Percentiles rank a stretch among this genome's conserved stretches.
Conservation (phyloP, 2,329 filamentous ascomycete genomes). For the Sporothrix pseudoabietina region DNA sequence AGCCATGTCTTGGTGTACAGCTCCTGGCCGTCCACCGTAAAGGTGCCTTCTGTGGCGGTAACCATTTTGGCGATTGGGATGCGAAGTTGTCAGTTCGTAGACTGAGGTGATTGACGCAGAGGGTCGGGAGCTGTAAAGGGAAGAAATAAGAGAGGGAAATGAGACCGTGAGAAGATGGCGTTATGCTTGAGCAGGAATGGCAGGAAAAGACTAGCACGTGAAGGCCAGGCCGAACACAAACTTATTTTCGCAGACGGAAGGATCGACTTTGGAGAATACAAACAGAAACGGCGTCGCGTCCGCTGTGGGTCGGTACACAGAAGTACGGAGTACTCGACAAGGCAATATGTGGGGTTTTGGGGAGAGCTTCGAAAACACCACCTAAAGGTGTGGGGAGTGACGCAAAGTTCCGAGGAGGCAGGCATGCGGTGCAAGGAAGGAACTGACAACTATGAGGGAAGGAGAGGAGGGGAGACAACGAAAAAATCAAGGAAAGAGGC, state of each 20-base stretch:
- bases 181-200: background rate
- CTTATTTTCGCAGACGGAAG: background rate
- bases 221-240: background rate
- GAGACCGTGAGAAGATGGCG: background rate
- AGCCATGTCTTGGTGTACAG: slow-evolving; percentile 63
- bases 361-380: background rate
- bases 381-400: background rate
- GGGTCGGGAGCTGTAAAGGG: background rate
- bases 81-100: background rate
- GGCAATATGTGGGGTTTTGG: background rate
- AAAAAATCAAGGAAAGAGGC: background rate
- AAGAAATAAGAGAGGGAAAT: background rate
- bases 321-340: background rate
- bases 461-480: background rate
- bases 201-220: background rate
- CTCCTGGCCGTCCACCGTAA: slow-evolving; percentile 49
- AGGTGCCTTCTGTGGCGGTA: slow-evolving; percentile 53
- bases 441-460: background rate
- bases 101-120: background rate
- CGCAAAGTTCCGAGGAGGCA: background rate
- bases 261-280: slow-evolving; percentile 4
- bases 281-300: background rate
- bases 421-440: background rate
- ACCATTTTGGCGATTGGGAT: slow-evolving; percentile 41
- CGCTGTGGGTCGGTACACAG: background rate